A percentile compares a stretch with the other conserved stretches of the same genome.
These are phyloP conservation scores for Phaeosphaeria sp. DNA, from an alignment of 2,329 filamentous ascomycete species.

Conservation along the genomic window DNA sequence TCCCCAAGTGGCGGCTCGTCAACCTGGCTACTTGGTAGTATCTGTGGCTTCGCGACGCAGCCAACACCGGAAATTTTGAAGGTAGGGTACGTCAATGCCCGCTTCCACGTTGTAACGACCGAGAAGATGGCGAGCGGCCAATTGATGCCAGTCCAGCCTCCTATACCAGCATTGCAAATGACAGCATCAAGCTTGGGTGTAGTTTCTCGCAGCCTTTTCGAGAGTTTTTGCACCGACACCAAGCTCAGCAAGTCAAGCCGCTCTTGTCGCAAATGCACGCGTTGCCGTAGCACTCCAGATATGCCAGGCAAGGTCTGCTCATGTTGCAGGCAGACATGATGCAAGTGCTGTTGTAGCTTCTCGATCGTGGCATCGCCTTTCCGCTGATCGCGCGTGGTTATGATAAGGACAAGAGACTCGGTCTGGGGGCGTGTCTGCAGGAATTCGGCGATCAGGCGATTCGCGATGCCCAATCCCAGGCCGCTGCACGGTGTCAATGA, in stretches of 20 bases:
- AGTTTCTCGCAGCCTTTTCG: slow-evolving; percentile 58
- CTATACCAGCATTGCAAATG: slow-evolving; percentile 87
- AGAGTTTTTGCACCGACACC: slow-evolving; percentile 61
- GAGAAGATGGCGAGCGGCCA: slow-evolving; percentile 67
- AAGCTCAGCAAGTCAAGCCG: slow-evolving; percentile 65
- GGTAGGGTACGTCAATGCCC: slow-evolving; percentile 75
- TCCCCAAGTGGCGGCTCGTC: slow-evolving; percentile 72
- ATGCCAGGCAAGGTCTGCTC: slow-evolving; percentile 47
- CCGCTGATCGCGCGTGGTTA: slow-evolving; percentile 76
- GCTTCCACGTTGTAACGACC: slow-evolving; percentile 67
- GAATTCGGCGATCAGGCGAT: slow-evolving; percentile 90
- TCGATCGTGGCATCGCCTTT: slow-evolving; percentile 78
- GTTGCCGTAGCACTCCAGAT: slow-evolving; percentile 48
- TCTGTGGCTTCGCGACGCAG: slow-evolving; percentile 61
- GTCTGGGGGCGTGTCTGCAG: slow-evolving; percentile 69
- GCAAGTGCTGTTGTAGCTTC: slow-evolving; percentile 68
- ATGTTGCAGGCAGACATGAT: slow-evolving; percentile 50
- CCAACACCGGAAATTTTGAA: slow-evolving; percentile 73
- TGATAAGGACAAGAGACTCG: slow-evolving; percentile 77
- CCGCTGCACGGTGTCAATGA: slow-evolving; percentile 66
- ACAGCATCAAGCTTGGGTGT: slow-evolving; percentile 78
- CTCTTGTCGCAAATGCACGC: slow-evolving; percentile 62
- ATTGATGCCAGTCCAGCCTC: slow-evolving; percentile 81
- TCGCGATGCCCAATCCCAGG: slow-evolving; percentile 82
- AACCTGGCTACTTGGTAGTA: slow-evolving; percentile 36